Conservation (phyloP, 73 alveolate species). For the Uronychia setigera region DNA sequence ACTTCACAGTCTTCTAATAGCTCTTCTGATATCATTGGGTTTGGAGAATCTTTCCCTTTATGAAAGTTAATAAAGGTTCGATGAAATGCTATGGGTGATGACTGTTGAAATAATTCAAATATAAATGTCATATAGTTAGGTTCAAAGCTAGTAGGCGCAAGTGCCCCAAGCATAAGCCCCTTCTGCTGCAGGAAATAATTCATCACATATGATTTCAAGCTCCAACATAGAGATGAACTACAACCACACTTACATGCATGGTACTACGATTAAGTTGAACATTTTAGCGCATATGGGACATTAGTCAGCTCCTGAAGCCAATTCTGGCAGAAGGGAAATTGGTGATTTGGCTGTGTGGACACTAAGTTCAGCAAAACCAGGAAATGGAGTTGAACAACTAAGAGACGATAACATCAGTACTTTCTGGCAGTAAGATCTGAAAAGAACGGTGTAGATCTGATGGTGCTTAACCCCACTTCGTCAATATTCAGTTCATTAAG, state of each 20-base stretch:
- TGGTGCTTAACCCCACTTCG: constrained; percentile 98
- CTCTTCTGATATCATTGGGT: no score
- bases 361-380: constrained; percentile 95
- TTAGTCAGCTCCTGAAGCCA: constrained; percentile 65
- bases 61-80: no score
- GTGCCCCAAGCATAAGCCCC: constrained; percentile 6
- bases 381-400: constrained; percentile 98
- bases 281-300: constrained; percentile 13
- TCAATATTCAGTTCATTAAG: constrained; percentile 92
- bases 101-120: no score
- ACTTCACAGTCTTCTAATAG: no score
- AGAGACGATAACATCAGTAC: constrained; percentile 95
- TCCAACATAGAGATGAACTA: not conserved
- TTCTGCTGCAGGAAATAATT: not conserved
- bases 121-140: no score
- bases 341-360: constrained; percentile 99
- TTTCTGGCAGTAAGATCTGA: constrained; percentile 89
- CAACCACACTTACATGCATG: constrained; percentile 2
- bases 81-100: no score
- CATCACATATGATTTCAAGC: constrained; percentile 4
- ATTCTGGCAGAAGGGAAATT: constrained; percentile 88
- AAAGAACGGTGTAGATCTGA: constrained; percentile 69
- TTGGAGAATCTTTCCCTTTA: no score
- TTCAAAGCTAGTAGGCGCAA: not conserved
- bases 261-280: not conserved